Evolutionary conservation across 2,329 filamentous ascomycete species (phyloP).

Genomic region (Tothia fuscella): DNA sequence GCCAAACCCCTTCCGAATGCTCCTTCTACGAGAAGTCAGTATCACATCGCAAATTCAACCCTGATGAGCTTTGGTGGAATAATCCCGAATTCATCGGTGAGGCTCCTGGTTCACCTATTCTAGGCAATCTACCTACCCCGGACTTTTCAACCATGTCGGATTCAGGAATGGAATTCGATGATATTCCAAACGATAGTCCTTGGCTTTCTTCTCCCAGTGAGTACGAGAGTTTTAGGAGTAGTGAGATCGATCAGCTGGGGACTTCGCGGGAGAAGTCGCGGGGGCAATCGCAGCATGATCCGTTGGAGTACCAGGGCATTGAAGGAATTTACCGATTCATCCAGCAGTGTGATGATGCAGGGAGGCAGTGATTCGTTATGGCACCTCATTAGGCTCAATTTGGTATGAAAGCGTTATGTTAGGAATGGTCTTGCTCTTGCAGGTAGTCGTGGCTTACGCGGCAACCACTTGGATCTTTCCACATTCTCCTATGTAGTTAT

Average conservation of each 20-base stretch:
- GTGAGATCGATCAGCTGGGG: constrained; percentile 31
- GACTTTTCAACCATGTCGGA: constrained; percentile 24
- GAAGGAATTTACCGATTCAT: constrained; percentile 57
- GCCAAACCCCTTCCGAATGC: constrained; percentile 34
- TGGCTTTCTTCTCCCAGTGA: constrained; percentile 42
- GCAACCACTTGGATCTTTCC: too few species aligned
- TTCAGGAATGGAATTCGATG: constrained; percentile 27
- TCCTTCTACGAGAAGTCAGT: constrained; percentile 33
- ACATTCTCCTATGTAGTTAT: too few species aligned
- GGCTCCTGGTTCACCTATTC: neutral
- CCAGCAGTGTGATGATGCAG: constrained; percentile 46
- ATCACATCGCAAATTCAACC: constrained; percentile 10
- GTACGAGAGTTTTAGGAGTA: constrained; percentile 46
- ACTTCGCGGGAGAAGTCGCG: constrained; percentile 18
- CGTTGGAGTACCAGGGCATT: constrained; percentile 48
- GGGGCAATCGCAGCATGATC: constrained; percentile 20
- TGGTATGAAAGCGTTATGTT: neutral
- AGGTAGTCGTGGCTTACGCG: too few species aligned
- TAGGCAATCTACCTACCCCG: neutral
- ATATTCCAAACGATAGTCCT: constrained; percentile 35
- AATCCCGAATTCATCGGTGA: constrained; percentile 12
- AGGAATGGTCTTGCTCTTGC: too few species aligned
- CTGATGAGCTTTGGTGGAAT: constrained; percentile 13
- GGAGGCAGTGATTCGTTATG: neutral
- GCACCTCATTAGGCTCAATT: neutral